Base-by-base conservation (phyloP, 139 green algal species). In the Closterium sp. region DNA sequence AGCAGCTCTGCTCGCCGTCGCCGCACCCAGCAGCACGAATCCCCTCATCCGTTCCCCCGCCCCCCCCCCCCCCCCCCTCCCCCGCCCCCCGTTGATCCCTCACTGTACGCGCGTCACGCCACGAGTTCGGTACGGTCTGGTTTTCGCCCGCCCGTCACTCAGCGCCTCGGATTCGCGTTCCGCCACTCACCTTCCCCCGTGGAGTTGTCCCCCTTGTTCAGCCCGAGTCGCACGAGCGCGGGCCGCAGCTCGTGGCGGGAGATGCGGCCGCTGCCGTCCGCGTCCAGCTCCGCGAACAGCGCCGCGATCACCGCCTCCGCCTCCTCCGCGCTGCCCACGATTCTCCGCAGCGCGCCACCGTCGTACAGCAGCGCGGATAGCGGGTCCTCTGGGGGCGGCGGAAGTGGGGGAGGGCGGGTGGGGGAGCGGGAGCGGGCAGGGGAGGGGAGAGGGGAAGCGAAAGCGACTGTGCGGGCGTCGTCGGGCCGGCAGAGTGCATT, bases 281-380 rank as follows among this genome's bases (percentile, higher is more conserved):
- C n/a, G 21, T 86, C 83, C 83, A 86, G 83, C 30, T 33, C 30
- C 30, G n/a, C 83, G 83, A 86, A 86, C 83, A 86, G 83, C 83
- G 30, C 8, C 83, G 30, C 16, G 16, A 32, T 86, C 30, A 32
- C 9, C 83, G 83, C 83, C 83, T 32, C 83, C 83, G n/a, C 83
- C 30, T 86, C 83, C 83, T 86, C 30, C 83, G 9, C 30, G 83
- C n/a, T 86, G 30, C 30, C 83, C 83, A 86, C 3, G 23, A 86
- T 19, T 33, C 83, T 86, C 83, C 83, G 83, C 83, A 76, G 55
- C 12, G 55, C 55, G 55, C 55, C 55, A 16, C 55, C 55, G 55
- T 76, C 55, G 55, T 76, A 76, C 3, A 76, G 16, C 12, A 76
- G 55, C 55, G 55, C 25, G 55, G 55, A 76, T 76, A 76, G 55